Evolutionary conservation across 352 stramenopile species (phyloP).

Genomic region (Peronospora farinosa): DNA sequence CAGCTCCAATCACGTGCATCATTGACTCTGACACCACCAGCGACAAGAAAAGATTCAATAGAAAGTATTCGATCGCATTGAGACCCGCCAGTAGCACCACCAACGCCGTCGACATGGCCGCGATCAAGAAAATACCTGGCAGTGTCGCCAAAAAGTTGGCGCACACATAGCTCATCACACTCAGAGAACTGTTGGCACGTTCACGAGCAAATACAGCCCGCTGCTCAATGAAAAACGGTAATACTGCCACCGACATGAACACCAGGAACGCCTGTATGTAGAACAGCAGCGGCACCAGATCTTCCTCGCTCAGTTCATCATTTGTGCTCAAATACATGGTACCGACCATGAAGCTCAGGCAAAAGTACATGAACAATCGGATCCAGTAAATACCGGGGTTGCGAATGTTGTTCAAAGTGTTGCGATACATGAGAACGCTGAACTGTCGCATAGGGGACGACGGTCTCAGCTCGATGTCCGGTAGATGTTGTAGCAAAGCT

Average conservation of each 20-base stretch:
- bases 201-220: constrained; percentile 56
- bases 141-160: constrained; percentile 64
- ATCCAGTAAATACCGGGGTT: constrained; percentile 69
- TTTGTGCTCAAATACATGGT: constrained; percentile 67
- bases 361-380: constrained; percentile 64
- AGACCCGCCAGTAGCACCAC: constrained; percentile 47
- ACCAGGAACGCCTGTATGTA: constrained; percentile 85
- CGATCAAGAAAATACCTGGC: constrained; percentile 59
- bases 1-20: constrained; percentile 67
- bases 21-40: constrained; percentile 71
- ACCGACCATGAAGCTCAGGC: constrained; percentile 59
- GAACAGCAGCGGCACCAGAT: constrained; percentile 62
- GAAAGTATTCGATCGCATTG: constrained; percentile 50
- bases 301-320: constrained; percentile 33
- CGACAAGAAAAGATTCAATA: constrained; percentile 66
- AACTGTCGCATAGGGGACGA: constrained; percentile 39
- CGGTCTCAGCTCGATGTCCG: constrained; percentile 13
- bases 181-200: constrained; percentile 70
- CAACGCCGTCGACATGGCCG: constrained; percentile 44
- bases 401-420: constrained; percentile 55
- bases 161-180: constrained; percentile 63
- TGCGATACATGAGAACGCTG: constrained; percentile 42
- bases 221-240: constrained; percentile 85
- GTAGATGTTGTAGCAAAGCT: constrained; percentile 17
- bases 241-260: constrained; percentile 83